Evolutionary conservation across 176 grass and related monocot genomes (phyloP), one percentile per base, ranked within the genome.

Genomic region (maize (Zea mays)): DNA sequence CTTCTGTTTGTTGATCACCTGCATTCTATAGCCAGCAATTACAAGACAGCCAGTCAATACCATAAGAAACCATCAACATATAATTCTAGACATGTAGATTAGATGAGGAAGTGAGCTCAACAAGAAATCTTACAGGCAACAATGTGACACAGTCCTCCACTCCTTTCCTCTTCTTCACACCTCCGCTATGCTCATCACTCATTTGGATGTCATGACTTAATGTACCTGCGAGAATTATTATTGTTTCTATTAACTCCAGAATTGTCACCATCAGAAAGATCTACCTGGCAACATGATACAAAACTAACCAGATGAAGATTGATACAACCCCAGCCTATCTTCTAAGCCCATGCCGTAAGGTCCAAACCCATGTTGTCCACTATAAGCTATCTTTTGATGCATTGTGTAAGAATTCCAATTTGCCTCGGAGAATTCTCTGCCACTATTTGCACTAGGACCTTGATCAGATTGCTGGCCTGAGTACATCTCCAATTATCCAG

Each of bases 361-460:
- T 80, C 86, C 74, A 77, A 90, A 85, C 71, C 70, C 82, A 90
- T 61, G 84, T 56, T 77, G 10, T 58, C 59, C 89, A 85, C 77
- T 77, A 83, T 90, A 94, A 80, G 82, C 87, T 75, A 90, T 85
- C 71, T 82, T 86, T 79, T 90, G 85, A 62, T 88, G 84, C 82
- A 92, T 82, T 39, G 84, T 42, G 45, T 85, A 56, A 86, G 86
- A 79, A 65, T 86, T 74, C 94, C 94, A 97, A 39, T 84, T 77
- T 42, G 62, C 88, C 66, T 82, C 82, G 6, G 80, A 66, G 66
- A 79, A 90, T 45, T 90, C 84, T 77, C 88, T 90, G 35, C 49
- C 17, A 63, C 89, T 78, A 39, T 67, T 82, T 73, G 84, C 67
- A 73, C 63, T 72, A 80, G 86, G 72, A 54, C 19, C 71, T 70